Conservation (phyloP, 345 rosid species). For the Lenwebbia sp. region DNA sequence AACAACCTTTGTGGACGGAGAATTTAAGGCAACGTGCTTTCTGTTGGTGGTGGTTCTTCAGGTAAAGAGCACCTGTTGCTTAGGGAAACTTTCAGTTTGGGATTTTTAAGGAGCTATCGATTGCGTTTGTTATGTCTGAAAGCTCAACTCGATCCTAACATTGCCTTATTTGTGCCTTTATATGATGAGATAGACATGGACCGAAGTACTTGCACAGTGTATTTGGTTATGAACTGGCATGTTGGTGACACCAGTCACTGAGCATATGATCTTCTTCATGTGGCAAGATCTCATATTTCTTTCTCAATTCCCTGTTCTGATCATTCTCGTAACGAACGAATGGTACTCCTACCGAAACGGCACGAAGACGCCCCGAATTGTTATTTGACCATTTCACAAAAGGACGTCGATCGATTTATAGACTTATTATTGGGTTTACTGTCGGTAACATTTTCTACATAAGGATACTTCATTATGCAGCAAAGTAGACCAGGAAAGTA, state of each 20-base stretch:
- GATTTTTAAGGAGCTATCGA: conserved; percentile 23
- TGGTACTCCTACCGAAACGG: not conserved
- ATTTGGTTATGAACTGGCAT: not conserved
- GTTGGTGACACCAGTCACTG: not conserved
- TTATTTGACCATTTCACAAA: not conserved
- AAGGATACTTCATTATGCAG: not conserved
- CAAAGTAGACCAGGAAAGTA: not conserved
- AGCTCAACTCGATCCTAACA: conserved; percentile 5
- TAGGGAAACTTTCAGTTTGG: conserved; percentile 11
- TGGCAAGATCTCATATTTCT: not conserved
- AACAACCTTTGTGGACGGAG: not conserved
- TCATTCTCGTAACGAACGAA: not conserved
- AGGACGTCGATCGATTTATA: not conserved
- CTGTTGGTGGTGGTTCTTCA: conserved; percentile 12
- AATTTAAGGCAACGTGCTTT: not conserved
- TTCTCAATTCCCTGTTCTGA: not conserved
- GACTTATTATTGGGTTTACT: not conserved
- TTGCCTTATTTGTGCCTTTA: not conserved
- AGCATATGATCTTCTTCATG: not conserved
- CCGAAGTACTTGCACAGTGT: not conserved
- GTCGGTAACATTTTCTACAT: not conserved
- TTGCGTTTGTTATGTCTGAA: conserved; percentile 7
- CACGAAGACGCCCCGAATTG: not conserved
- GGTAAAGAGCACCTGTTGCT: conserved; percentile 53
- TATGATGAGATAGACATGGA: not conserved